A percentile compares a stretch with the other conserved stretches of the same genome.
These are phyloP conservation scores for Phaeosphaeria sp. DNA, from an alignment of 2,329 filamentous ascomycete genomes.

Conservation along the genomic window DNA sequence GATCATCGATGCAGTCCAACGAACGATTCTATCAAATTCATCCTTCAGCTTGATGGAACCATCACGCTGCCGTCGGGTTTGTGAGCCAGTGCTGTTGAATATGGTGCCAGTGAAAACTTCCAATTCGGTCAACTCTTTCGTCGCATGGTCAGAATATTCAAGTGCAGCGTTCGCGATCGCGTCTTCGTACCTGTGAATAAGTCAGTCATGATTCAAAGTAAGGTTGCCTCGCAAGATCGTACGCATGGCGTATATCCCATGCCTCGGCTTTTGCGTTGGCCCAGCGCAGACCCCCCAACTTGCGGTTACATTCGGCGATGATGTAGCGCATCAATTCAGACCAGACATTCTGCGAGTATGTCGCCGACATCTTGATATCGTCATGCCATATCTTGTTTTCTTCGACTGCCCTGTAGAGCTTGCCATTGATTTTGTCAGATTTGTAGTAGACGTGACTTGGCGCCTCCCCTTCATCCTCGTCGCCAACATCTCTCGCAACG, in stretches of 20 bases:
- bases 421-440: neutral
- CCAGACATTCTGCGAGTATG: neutral
- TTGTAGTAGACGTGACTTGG: neutral
- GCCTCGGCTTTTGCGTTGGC: neutral
- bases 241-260: neutral
- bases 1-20: neutral
- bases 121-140: neutral
- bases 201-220: neutral
- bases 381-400: neutral
- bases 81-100: neutral
- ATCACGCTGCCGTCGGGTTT: neutral
- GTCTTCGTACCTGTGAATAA: neutral
- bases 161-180: neutral
- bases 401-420: neutral
- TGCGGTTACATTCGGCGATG: neutral
- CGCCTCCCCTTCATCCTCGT: neutral
- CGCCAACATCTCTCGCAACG: neutral
- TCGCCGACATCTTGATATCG: neutral
- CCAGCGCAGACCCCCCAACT: neutral
- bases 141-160: neutral
- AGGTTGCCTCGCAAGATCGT: neutral
- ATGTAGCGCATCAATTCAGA: neutral
- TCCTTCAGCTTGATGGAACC: neutral
- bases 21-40: neutral
- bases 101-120: neutral